Evolutionary conservation across 192 early-diverging fungal species (phyloP).

Genomic region (Allomyces arbusculus): DNA sequence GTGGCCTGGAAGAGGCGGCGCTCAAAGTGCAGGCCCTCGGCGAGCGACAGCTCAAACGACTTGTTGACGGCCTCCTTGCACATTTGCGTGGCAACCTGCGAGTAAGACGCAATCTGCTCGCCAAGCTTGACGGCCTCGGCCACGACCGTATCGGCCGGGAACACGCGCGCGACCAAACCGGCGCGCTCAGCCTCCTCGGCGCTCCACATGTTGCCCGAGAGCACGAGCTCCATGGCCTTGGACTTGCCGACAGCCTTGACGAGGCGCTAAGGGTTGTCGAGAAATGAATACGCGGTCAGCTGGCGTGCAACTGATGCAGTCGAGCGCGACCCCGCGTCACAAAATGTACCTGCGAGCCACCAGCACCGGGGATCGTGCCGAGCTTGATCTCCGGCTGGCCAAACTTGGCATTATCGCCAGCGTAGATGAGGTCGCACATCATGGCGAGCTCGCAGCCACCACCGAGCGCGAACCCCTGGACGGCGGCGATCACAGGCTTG

Average conservation of each 20-base stretch:
- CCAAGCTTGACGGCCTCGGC: conserved; percentile 81
- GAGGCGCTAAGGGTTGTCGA: conserved; percentile 26
- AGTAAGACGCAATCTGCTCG: conserved; percentile 62
- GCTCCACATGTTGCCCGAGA: conserved; percentile 66
- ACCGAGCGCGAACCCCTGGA: conserved; percentile 93
- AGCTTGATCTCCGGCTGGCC: conserved; percentile 98
- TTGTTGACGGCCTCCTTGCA: conserved; percentile 92
- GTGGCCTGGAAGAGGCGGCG: conserved; percentile 80
- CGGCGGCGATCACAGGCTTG: conserved; percentile 94
- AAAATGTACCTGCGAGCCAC: conserved; percentile 3
- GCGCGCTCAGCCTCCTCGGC: conserved; percentile 68
- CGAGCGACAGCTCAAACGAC: conserved; percentile 68
- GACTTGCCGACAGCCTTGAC: conserved; percentile 89
- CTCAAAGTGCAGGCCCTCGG: conserved; percentile 73
- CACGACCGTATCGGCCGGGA: conserved; percentile 66
- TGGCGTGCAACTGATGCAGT: too few relatives aligned
- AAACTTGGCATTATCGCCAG: conserved; percentile 87
- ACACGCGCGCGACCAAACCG: conserved; percentile 74
- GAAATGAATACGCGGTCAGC: background rate
- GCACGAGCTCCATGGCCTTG: conserved; percentile 91
- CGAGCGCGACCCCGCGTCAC: too few relatives aligned
- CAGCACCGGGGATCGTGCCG: conserved; percentile 78
- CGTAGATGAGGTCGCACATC: conserved; percentile 99
- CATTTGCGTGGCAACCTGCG: conserved; percentile 74
- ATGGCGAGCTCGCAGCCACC: conserved; percentile 99